Percentiles rank a stretch among this genome's conserved stretches.
phyloP scores from a whole-genome alignment of 73 alveolate species.

The Paramecium tetraurelia region DNA sequence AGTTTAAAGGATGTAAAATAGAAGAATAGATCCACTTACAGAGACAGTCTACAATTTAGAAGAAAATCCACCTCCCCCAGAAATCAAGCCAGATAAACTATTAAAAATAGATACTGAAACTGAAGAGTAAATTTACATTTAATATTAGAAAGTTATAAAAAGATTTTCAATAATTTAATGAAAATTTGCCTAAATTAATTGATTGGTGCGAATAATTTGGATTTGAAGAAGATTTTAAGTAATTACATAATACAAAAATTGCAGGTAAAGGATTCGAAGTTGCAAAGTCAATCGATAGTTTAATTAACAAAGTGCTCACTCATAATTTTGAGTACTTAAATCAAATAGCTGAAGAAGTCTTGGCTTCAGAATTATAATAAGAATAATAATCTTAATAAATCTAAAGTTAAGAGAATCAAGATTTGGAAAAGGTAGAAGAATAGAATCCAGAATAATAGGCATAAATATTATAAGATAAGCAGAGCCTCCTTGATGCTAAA shows the following conservation, averaged over 20 bases:
- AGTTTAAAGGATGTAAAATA: constrained; percentile 3
- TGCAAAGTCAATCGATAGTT: background rate
- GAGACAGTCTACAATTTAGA: constrained; percentile 11
- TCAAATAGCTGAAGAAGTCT: background rate
- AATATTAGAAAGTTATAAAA: background rate
- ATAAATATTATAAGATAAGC: background rate
- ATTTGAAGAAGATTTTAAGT: background rate
- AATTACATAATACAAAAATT: background rate
- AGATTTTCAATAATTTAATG: background rate
- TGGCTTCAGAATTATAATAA: background rate
- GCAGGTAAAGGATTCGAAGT: background rate
- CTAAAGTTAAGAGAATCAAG: background rate
- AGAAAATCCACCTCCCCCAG: constrained; percentile 46
- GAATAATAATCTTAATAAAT: background rate
- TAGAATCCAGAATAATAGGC: background rate
- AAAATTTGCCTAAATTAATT: background rate
- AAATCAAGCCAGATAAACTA: constrained; percentile 5
- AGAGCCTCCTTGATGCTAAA: background rate
- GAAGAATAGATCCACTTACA: constrained; percentile 28
- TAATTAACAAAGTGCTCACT: background rate
- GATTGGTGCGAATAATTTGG: constrained; percentile 31
- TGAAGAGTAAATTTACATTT: constrained; percentile 23
- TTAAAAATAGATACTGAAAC: background rate
- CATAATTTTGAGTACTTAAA: background rate
- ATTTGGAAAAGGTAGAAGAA: background rate